Percentiles rank a stretch among this genome's conserved stretches.
Evolutionary conservation across 2,329 filamentous ascomycete species (phyloP).

Genomic region (Cryphonectria naterciae): DNA sequence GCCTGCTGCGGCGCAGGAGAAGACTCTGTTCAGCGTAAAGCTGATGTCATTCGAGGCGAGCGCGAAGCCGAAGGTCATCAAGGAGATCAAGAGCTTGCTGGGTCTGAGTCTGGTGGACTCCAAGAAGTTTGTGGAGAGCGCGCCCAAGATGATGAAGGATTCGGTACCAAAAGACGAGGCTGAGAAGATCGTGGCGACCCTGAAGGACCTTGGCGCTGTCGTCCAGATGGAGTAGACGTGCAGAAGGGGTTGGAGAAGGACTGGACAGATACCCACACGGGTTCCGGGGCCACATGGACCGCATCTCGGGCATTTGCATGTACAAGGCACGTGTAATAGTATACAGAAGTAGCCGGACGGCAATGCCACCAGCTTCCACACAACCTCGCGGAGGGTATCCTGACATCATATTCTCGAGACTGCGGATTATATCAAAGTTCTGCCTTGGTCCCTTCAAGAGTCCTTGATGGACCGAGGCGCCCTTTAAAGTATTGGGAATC

Average conservation of each 20-base stretch:
- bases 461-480: neutral
- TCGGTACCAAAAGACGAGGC: constrained; percentile 98
- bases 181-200: constrained; percentile 92
- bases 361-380: constrained; percentile 26
- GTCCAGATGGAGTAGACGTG: constrained; percentile 81
- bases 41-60: constrained; percentile 85
- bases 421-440: neutral
- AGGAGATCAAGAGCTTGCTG: constrained; percentile 97
- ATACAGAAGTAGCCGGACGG: constrained; percentile 33
- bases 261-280: constrained; percentile 22
- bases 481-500: neutral
- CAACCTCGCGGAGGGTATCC: neutral
- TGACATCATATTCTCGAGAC: neutral
- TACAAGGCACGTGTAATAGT: constrained; percentile 41
- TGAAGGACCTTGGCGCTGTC: constrained; percentile 91
- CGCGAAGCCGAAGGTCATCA: constrained; percentile 98
- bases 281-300: neutral
- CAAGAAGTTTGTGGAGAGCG: constrained; percentile 99
- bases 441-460: neutral
- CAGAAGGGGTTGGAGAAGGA: neutral
- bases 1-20: constrained; percentile 89
- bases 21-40: constrained; percentile 95
- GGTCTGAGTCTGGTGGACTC: constrained; percentile 96
- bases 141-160: constrained; percentile 99
- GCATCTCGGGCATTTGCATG: constrained; percentile 31